Evolutionary conservation across 2,329 filamentous ascomycete genomes (phyloP), one percentile per base, ranked within the genome.

Genomic region (Claviceps maximensis): DNA sequence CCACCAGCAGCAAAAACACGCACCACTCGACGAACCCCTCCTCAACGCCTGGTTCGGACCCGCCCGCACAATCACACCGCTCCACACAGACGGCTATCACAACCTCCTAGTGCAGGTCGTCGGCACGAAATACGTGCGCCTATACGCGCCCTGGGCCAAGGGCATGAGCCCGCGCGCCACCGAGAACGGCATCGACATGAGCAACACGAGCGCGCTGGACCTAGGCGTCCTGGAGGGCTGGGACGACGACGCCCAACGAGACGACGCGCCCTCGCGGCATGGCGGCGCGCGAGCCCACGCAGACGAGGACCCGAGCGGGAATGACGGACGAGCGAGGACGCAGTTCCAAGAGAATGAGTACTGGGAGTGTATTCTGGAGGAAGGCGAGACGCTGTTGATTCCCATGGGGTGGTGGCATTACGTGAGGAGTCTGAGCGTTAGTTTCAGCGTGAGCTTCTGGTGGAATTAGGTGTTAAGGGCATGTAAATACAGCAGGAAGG

Each of bases 371-470:
- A 77, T 97, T 1, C 70, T 98, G 6, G 80, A 77, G 31, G 84
- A 86, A 1, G 93, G 91, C 0, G 89, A 98, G 51, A 86, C 83
- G 58, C 65, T 98, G 51, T 93, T 95, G 65, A 87, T 98, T 51
- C 93, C 93, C 0, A 77, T 88, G 5, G 93, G 91, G 0, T 98
- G 93, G 91, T 98, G 93, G 93, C 93, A 98, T 72, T 97, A 96
- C 67, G 87, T 97, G 3, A 77, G 87, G 55, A 89, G 89, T 49
- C 65, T 97, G 62, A 89, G 82, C 53, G 80, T 87, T 21, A 95
- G 91, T 63, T 90, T 95, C 63, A 96, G 90, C 59, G 89, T 97
- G 13, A 96, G 89, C 64, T 97, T 96, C 64, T 98, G 93, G 93
- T 98, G 88, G 86, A 86, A 87, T 58, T 79, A 42, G n/a, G 12